These are phyloP conservation scores for Pelargonium fulgidum DNA, from an alignment of 441 rosid genomes.

Conservation along the genomic window DNA sequence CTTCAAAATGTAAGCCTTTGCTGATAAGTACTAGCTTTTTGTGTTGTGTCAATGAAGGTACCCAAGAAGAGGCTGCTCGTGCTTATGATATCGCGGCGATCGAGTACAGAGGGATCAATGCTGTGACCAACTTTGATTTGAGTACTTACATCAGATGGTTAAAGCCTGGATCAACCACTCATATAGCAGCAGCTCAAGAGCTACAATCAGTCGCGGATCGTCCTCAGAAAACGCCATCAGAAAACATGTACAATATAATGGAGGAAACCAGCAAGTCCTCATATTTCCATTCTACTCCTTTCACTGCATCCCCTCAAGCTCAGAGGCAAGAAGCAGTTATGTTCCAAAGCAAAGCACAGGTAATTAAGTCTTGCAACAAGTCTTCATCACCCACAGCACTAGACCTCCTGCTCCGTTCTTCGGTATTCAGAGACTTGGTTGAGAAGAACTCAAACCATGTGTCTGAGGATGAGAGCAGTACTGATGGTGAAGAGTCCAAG, in stretches of 20 bases:
- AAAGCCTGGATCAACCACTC: conserved; percentile 35
- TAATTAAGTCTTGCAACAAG: conserved; percentile 24
- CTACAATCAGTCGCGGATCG: conserved; percentile 20
- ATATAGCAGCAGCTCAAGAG: conserved; percentile 21
- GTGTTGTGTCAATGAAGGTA: conserved; percentile 28
- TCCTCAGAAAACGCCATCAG: conserved; percentile 16
- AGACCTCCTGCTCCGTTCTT: conserved; percentile 52
- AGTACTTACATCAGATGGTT: conserved; percentile 53
- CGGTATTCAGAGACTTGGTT: conserved; percentile 41
- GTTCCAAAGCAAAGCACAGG: conserved; percentile 20
- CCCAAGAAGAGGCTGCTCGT: conserved; percentile 55
- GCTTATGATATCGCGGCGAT: conserved; percentile 48
- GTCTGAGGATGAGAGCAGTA: conserved; percentile 28
- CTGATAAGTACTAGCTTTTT: neutral
- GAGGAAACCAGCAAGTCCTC: conserved; percentile 33
- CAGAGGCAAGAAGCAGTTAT: conserved; percentile 24
- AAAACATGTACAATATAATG: conserved; percentile 18
- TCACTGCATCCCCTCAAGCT: conserved; percentile 18
- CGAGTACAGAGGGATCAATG: conserved; percentile 48
- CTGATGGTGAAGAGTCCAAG: conserved; percentile 32
- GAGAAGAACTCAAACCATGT: conserved; percentile 38
- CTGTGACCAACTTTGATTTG: conserved; percentile 59
- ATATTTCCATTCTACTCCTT: conserved; percentile 20
- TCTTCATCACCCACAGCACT: conserved; percentile 47
- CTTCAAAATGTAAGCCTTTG: neutral